These are phyloP conservation scores for Acer yangbiense DNA, from an alignment of 345 rosid genomes.

Conservation along the genomic window DNA sequence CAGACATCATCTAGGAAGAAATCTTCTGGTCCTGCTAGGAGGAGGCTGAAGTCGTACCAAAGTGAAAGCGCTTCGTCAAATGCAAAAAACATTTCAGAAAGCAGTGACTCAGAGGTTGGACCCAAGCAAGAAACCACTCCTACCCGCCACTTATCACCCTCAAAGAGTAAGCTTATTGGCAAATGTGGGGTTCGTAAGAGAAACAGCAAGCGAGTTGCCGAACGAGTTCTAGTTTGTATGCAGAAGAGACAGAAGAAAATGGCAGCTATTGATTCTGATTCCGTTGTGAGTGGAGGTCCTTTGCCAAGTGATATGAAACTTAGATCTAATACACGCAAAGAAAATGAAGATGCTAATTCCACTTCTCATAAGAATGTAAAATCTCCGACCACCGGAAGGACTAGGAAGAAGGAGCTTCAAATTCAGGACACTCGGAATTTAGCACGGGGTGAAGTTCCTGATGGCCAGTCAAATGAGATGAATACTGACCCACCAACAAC, in stretches of 20 bases:
- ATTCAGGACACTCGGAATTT: conserved; percentile 38
- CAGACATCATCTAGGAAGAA: conserved; percentile 53
- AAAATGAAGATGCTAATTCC: conserved; percentile 77
- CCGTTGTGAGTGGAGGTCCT: conserved; percentile 64
- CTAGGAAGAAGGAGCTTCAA: conserved; percentile 55
- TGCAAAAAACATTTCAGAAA: conserved; percentile 69
- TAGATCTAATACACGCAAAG: conserved; percentile 55
- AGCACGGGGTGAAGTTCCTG: conserved; percentile 41
- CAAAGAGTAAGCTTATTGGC: conserved; percentile 62
- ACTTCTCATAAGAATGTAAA: conserved; percentile 73
- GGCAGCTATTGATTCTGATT: conserved; percentile 73
- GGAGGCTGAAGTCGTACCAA: conserved; percentile 61
- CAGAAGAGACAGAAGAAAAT: conserved; percentile 84
- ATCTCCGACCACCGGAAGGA: conserved; percentile 48
- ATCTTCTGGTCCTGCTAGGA: conserved; percentile 49
- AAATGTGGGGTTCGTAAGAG: conserved; percentile 68
- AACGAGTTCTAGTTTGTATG: conserved; percentile 71
- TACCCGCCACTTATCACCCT: conserved; percentile 46
- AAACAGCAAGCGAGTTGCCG: conserved; percentile 89
- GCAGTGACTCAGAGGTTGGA: conserved; percentile 90
- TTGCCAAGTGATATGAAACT: conserved; percentile 50
- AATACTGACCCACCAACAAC: conserved; percentile 43
- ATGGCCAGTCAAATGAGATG: conserved; percentile 43
- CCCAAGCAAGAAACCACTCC: conserved; percentile 50
- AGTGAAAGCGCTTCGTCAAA: conserved; percentile 96